Percentiles rank a stretch among this genome's conserved stretches.
phyloP scores from a whole-genome alignment of 768 basidiomycete species.

The Dioszegia hungarica region DNA sequence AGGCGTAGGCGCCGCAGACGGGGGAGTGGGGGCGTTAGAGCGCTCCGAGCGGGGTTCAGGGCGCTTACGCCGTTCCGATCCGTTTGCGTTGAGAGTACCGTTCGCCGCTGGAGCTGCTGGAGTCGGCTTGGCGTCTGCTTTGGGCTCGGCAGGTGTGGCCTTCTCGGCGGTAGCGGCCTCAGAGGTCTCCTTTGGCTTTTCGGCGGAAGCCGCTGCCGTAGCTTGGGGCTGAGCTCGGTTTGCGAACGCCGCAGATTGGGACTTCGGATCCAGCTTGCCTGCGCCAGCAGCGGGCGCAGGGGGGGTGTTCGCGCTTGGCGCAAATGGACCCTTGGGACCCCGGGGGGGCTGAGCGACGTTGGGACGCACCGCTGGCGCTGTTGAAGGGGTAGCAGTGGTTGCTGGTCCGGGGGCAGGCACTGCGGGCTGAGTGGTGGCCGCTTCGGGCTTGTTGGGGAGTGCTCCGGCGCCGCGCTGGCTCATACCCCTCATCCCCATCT shows the following conservation, averaged over 20 bases:
- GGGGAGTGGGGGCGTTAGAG: neutral
- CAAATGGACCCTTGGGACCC: neutral
- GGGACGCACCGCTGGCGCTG: neutral
- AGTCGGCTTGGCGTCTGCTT: constrained; percentile 1
- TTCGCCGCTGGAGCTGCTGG: neutral
- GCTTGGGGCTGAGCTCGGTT: too few species aligned
- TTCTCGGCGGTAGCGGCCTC: too few species aligned
- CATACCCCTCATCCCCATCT: too few species aligned
- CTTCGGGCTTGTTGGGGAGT: neutral
- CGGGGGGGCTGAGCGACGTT: neutral
- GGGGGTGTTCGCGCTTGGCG: neutral
- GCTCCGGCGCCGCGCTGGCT: too few species aligned
- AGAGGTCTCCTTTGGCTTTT: neutral
- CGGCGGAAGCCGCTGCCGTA: too few species aligned
- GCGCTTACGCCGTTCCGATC: neutral
- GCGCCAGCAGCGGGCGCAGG: constrained; percentile 11
- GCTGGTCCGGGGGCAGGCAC: neutral
- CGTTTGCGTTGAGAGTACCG: neutral
- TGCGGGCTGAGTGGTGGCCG: constrained; percentile 3
- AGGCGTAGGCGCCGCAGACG: neutral
- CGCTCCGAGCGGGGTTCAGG: neutral
- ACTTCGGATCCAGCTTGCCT: too few species aligned
- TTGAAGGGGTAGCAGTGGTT: constrained; percentile 3
- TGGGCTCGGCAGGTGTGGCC: neutral
- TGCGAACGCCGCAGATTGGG: too few species aligned